Evolutionary conservation across 352 stramenopile species (phyloP).

Genomic region (Pythium rhizo-oryzae): DNA sequence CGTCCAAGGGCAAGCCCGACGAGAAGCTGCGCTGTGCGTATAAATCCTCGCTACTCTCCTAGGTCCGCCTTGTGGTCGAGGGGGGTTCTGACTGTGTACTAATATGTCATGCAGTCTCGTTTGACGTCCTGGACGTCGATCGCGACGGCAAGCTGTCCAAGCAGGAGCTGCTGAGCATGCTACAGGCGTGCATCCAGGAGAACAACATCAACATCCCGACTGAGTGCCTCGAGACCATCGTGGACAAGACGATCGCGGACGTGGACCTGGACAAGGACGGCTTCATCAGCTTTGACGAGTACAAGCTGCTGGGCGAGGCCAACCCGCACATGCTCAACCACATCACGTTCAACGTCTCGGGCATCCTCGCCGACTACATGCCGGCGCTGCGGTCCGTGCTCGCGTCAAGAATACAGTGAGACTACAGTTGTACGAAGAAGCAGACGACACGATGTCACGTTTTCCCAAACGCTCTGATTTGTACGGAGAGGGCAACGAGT

Average conservation of each 20-base stretch:
- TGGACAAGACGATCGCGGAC: conserved; percentile 72
- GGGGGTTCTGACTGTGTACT: background rate
- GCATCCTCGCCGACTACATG: conserved; percentile 78
- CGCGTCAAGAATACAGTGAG: conserved; percentile 33
- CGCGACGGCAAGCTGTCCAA: conserved; percentile 76
- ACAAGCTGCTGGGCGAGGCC: conserved; percentile 51
- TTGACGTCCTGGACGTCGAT: conserved; percentile 76
- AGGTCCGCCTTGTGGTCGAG: background rate
- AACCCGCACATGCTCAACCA: conserved; percentile 83
- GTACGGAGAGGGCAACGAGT: background rate
- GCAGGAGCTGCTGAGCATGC: conserved; percentile 68
- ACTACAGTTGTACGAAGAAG: background rate
- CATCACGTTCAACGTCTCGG: conserved; percentile 81
- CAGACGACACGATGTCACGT: background rate
- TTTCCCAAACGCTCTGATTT: background rate
- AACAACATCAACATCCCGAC: conserved; percentile 77
- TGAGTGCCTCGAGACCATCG: conserved; percentile 63
- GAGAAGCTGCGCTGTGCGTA: conserved; percentile 81
- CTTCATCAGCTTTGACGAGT: conserved; percentile 82
- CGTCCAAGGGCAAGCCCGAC: conserved; percentile 59
- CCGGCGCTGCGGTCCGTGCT: conserved; percentile 57
- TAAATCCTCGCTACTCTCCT: background rate
- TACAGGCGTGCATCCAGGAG: conserved; percentile 73
- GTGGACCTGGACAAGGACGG: conserved; percentile 67
- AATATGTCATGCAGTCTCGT: conserved; percentile 49